These are phyloP conservation scores for Umbelopsis sp. DNA, from an alignment of 192 early-diverging fungal species.

Conservation along the genomic window DNA sequence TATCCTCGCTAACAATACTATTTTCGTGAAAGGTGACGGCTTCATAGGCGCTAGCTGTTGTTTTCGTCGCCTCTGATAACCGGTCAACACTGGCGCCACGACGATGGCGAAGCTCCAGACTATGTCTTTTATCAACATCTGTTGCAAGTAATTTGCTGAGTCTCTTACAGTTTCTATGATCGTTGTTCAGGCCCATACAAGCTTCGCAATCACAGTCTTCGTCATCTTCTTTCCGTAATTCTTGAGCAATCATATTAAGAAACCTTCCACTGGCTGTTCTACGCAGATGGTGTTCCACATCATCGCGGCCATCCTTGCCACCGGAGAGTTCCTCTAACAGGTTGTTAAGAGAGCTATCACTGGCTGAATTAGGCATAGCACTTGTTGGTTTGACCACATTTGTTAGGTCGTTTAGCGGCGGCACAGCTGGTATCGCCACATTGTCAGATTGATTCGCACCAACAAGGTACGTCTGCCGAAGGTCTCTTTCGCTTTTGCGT, in stretches of 20 bases:
- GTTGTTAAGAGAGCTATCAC: no score
- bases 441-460: neutral
- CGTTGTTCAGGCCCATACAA: conserved; percentile 18
- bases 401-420: neutral
- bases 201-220: conserved; percentile 30
- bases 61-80: neutral
- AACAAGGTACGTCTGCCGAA: conserved; percentile 11
- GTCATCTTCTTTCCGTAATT: conserved; percentile 21
- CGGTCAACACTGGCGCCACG: conserved; percentile 36
- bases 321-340: neutral
- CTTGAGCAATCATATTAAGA: conserved; percentile 35
- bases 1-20: neutral
- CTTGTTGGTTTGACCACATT: no score
- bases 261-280: conserved; percentile 22
- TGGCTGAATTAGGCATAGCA: no score
- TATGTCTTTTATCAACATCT: conserved; percentile 21
- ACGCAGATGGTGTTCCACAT: neutral
- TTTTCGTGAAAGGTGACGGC: neutral
- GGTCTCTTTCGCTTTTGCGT: conserved; percentile 30
- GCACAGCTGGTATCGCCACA: neutral
- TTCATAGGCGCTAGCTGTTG: neutral
- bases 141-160: conserved; percentile 22
- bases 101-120: conserved; percentile 29
- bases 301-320: neutral
- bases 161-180: conserved; percentile 20